phyloP scores from a whole-genome alignment of 768 basidiomycete species.

The Pleurotus ostreatus region DNA sequence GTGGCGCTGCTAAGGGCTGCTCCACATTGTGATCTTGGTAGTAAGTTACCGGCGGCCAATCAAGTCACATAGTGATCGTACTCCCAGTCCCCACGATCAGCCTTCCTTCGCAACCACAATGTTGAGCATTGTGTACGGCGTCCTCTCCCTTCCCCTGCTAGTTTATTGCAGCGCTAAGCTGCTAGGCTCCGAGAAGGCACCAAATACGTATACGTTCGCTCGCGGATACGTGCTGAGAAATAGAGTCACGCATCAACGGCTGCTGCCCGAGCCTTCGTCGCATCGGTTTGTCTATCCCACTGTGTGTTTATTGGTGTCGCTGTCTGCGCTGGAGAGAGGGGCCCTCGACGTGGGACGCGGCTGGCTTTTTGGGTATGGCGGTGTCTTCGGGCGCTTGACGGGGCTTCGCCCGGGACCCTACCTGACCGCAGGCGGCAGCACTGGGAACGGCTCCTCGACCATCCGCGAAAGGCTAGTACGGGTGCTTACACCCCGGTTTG shows the following conservation, averaged over 20 bases:
- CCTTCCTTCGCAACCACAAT: too few species aligned
- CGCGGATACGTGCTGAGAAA: slow-evolving; percentile 47
- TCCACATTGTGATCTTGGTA: too few species aligned
- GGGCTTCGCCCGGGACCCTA: slow-evolving; percentile 45
- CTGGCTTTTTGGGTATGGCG: slow-evolving; percentile 54
- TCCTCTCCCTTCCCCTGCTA: too few species aligned
- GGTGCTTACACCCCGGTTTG: slow-evolving; percentile 28
- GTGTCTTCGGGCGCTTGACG: slow-evolving; percentile 36
- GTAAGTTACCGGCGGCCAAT: too few species aligned
- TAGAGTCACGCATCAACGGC: slow-evolving; percentile 48
- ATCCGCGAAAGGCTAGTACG: slow-evolving; percentile 39
- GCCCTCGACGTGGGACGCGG: slow-evolving; percentile 43
- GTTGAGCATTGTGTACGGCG: too few species aligned
- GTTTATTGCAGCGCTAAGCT: too few species aligned
- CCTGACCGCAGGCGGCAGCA: slow-evolving; percentile 21
- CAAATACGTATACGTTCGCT: slow-evolving; percentile 4
- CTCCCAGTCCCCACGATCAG: too few species aligned
- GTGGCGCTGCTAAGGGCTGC: too few species aligned
- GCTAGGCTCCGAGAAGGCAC: neutral
- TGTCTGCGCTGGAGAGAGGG: slow-evolving; percentile 47
- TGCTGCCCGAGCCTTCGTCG: slow-evolving; percentile 39
- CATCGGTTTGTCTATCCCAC: slow-evolving; percentile 64
- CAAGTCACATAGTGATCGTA: too few species aligned
- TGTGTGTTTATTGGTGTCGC: slow-evolving; percentile 49
- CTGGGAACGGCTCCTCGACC: slow-evolving; percentile 11